Base-by-base conservation (phyloP, 106 monocot genomes). In the Acanthochlamys bracteata region DNA sequence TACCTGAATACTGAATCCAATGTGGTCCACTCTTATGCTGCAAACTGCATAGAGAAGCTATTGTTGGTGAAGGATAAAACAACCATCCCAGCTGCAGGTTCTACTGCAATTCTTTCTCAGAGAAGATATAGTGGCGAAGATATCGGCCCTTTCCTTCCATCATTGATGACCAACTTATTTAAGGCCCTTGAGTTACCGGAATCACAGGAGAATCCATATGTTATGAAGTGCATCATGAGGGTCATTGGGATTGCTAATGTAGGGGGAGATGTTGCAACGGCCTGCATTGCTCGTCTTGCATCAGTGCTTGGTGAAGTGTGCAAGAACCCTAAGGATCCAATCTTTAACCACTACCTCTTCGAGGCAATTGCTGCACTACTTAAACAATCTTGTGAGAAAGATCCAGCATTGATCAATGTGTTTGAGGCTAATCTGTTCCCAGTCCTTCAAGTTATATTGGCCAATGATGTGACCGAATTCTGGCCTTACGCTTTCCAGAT, bases 401-500 rank as follows among this genome's bases (percentile, higher is more conserved):
- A 98, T 47, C 76, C 71, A n/a, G 55, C 79, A 25, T 24, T 92
- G 19, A 67, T 98, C 27, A 33, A 53, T 15, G 57, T 78, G 11
- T 88, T 92, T 66, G 92, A 98, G 72, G 70, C 67, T 11, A 81
- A 65, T 39, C 77, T 98, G 22, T 98, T 98, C 76, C 98, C 92
- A 8, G 98, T 85, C 39, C 83, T 98, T 13, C 74, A 92, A 69
- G 88, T 58, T 60, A 98, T 98, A 25, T 56, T 98, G 59, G 76
- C 67, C 10, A 78, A 88, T 54, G 92, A 98, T 57, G 81, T 98
- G 10, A 66, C 85, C 3, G 98, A 98, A 74, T 98, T 98, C 67
- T 92, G 92, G 98, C 88, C 98, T 20, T 98, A 92, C 71, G 79
- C 92, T 3, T 98, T 98, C 60, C 98, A 98, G 76, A 86, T 98